Conservation (phyloP, 208 protist species). For the Trichomonas vaginalis region DNA sequence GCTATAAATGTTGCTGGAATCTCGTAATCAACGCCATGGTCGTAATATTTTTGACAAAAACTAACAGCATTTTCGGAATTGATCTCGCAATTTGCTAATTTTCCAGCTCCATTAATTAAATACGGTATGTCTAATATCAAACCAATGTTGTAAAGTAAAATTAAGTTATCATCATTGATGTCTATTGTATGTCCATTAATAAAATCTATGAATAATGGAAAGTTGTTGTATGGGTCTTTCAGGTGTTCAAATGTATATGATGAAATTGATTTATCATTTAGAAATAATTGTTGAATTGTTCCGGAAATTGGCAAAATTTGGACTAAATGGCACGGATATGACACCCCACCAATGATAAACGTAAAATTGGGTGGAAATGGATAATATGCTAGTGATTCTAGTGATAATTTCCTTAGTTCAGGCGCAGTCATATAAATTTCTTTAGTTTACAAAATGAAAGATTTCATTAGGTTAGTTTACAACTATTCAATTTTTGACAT, state of each 20-base stretch:
- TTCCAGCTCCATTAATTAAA: neutral
- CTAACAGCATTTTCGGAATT: neutral
- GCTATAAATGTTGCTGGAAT: neutral
- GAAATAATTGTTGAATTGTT: neutral
- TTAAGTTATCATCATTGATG: neutral
- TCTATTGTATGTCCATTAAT: neutral
- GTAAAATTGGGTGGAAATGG: neutral
- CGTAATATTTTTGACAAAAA: neutral
- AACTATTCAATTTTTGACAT: too few relatives aligned
- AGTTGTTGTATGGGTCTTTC: neutral
- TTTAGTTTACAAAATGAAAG: neutral
- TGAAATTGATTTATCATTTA: neutral
- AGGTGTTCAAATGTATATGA: neutral
- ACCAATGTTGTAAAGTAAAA: neutral
- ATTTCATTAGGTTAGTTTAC: too few relatives aligned
- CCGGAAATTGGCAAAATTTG: neutral
- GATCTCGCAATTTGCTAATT: neutral
- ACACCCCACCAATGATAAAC: neutral
- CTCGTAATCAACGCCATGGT: neutral
- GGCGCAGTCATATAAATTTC: neutral
- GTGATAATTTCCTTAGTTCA: neutral
- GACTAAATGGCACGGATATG: neutral
- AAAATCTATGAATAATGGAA: neutral
- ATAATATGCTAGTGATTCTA: neutral
- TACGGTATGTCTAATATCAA: neutral